Evolutionary conservation across 1,139 yeast species (phyloP).

Genomic region (Protomyces gravidus): DNA sequence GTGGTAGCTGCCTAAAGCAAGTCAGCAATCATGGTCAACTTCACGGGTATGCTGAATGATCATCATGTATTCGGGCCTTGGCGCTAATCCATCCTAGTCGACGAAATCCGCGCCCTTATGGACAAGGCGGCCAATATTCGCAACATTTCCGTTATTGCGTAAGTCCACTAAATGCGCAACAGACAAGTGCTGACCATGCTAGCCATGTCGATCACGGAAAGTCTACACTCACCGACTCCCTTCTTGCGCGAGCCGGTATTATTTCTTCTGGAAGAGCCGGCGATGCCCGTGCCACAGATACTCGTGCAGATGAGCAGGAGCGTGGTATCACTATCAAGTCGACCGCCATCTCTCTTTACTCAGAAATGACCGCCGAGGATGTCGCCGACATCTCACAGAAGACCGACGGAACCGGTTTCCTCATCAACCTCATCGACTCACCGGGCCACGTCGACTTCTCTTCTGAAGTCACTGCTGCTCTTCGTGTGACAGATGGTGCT

Average conservation of each 20-base stretch:
- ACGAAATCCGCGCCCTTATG: conserved; percentile 98
- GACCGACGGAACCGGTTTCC: conserved; percentile 89
- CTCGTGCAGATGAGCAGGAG: conserved; percentile 99
- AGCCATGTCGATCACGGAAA: conserved; percentile 99
- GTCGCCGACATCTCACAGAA: conserved; percentile 93
- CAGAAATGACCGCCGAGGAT: conserved; percentile 86
- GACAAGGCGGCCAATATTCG: conserved; percentile 99
- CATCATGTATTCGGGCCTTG: background rate
- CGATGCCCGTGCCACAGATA: conserved; percentile 99
- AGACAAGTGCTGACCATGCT: background rate
- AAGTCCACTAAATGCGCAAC: conserved; percentile 29
- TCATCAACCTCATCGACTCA: conserved; percentile 96
- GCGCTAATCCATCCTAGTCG: conserved; percentile 41
- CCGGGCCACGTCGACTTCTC: conserved; percentile 99
- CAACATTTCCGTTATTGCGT: conserved; percentile 99
- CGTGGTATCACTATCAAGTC: conserved; percentile 99
- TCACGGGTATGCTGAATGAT: conserved; percentile 10
- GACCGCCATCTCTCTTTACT: conserved; percentile 93
- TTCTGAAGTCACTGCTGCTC: conserved; percentile 99
- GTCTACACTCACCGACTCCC: conserved; percentile 97
- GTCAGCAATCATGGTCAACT: conserved; percentile 27
- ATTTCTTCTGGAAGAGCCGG: conserved; percentile 99
- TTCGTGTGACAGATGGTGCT: conserved; percentile 99
- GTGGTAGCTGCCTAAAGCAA: background rate
- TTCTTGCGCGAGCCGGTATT: conserved; percentile 98